Base-by-base conservation (phyloP, 148 eudicot genomes). In the Heliamphora exappendiculata region DNA sequence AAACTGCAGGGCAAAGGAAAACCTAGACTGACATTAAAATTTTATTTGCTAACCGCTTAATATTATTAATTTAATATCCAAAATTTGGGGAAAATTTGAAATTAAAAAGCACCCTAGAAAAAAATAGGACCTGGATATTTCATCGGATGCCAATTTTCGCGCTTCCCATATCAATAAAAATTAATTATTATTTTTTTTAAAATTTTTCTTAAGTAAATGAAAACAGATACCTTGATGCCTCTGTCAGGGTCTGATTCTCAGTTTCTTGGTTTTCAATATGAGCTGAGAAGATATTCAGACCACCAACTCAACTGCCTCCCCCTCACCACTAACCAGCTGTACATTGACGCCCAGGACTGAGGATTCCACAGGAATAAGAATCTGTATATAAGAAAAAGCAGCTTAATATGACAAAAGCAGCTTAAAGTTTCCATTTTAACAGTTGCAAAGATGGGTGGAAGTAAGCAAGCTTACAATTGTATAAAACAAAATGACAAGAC, bases 11-110 rank as follows among this genome's bases (percentile, higher is more conserved):
- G 51, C 10, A 7, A 41, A 11, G 33, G 50, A 41, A 68, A 47
- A 26, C 51, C 28, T 54, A 42, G 4, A 31, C 36, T 53, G 36
- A n/a, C 39, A 33, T 10, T 36, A 28, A 57, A 31, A 26, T 1
- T 16, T 41, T 76, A 20, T 37, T 13, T 78, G 71, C 47, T 78
- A 60, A 78, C 70, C 60, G 47, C n/a, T 69, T 44, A 44, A 28
- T 34, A 70, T 37, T 37, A 72, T 59, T 22, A 47, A 34, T 70
- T n/a, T 24, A 49, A 62, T 29, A 26, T 33, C 49, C 68, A 78
- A 78, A 71, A 59, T 36, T 71, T 36, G 33, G 9, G 44, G 51
- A 5, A 51, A 19, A 19, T 47, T 26, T 36, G 2, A 59, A 58
- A 22, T 64, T n/a, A n/a, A n/a, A 33, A 26, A 44, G 75, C 59